Percentiles rank a stretch among this genome's conserved stretches.
phyloP scores from a whole-genome alignment of 2,329 filamentous ascomycete species.

The Sporothrix pallida region DNA sequence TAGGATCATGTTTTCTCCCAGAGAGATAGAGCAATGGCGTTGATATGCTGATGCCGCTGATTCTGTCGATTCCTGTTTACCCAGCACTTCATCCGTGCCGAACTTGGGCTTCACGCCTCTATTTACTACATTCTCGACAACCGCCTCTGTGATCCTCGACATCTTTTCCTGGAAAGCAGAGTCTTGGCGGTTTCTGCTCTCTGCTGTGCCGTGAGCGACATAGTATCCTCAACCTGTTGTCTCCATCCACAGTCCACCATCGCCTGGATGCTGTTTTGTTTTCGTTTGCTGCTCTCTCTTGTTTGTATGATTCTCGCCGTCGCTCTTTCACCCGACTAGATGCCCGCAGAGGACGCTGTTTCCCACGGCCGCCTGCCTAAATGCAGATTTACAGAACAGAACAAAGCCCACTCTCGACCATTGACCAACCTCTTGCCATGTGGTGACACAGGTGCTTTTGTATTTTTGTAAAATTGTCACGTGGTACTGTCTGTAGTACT shows the following conservation, averaged over 20 bases:
- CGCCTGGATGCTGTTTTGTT: constrained; percentile 16
- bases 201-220: background rate
- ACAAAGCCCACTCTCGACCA: background rate
- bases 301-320: constrained; percentile 13
- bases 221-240: background rate
- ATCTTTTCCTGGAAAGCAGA: constrained; percentile 16
- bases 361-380: background rate
- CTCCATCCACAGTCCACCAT: background rate
- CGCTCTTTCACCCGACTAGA: background rate
- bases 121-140: too few relatives aligned
- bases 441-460: background rate
- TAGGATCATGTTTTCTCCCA: background rate
- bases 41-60: background rate
- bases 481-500: background rate
- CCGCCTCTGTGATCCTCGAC: too few relatives aligned
- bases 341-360: background rate
- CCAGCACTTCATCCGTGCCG: background rate
- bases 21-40: background rate
- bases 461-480: background rate
- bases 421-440: background rate
- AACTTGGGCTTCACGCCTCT: too few relatives aligned
- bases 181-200: constrained; percentile 19
- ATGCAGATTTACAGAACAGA: constrained; percentile 3
- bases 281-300: background rate
- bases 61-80: background rate